Base-by-base conservation (phyloP, 2,329 filamentous ascomycete species). In the Verticillium dahliae region DNA sequence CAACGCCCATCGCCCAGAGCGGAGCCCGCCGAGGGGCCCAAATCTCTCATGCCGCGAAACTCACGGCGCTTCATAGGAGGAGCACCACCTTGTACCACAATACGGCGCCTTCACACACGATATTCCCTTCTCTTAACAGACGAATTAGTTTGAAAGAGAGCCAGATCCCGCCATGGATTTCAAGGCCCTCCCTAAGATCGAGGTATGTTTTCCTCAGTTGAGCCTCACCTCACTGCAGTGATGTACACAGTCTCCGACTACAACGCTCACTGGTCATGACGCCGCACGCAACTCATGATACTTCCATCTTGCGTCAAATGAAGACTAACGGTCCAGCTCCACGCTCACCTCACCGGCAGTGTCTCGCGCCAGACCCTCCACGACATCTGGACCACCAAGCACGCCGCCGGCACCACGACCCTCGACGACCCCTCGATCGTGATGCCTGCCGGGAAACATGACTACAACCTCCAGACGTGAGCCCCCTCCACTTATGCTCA, bases 291-390 rank as follows among this genome's bases (percentile, higher is more conserved):
- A 4, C 4, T 31, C 27, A 31, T 4, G 27, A 31, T 4, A 10
- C 50, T 54, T 27, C 27, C 27, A 14, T 54, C n/a, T 27, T 33
- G n/a, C 11, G 5, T 65, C 6, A 62, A 67, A 65, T 65, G 58
- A 65, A 61, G 50, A 11, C 50, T 63, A 57, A 55, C 56, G 27
- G 34, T 39, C 11, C 56, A 92, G 88, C 83, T 94, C 60, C 91
- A 95, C 69, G 90, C 91, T 64, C 90, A 95, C 74, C 81, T 95
- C 55, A 90, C 86, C 50, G 90, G 91, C 60, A 92, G 89, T 72
- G 91, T 95, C 72, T 89, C 85, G 70, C 85, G 88, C 37, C 76
- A 85, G 68, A 88, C 85, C 63, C 84, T 95, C 1, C 90, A 92
- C 70, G 83, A 90, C 41, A 86, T 94, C 70, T 95, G 91, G 90